These are phyloP conservation scores for Hygrocybe punicea DNA, from an alignment of 768 basidiomycete genomes.

Conservation along the genomic window DNA sequence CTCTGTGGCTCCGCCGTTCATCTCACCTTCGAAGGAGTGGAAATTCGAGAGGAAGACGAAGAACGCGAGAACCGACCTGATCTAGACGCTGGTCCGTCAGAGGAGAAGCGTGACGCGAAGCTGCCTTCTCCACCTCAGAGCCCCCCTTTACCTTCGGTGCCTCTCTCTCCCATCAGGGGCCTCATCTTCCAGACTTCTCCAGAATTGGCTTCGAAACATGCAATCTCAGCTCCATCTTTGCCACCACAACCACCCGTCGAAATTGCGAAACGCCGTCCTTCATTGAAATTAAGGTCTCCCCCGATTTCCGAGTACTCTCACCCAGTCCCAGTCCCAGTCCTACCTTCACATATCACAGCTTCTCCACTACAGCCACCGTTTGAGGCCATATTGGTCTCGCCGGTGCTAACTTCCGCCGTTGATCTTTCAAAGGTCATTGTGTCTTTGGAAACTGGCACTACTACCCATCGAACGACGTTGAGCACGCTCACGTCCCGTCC, in stretches of 20 bases:
- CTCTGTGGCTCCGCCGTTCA: slow-evolving; percentile 50
- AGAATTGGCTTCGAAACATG: not conserved
- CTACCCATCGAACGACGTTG: slow-evolving; percentile 62
- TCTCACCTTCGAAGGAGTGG: slow-evolving; percentile 32
- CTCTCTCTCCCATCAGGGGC: slow-evolving; percentile 25
- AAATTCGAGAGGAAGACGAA: slow-evolving; percentile 3
- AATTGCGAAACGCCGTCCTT: slow-evolving; percentile 30
- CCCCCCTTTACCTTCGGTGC: slow-evolving; percentile 57
- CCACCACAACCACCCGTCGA: slow-evolving; percentile 20
- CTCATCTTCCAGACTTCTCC: slow-evolving; percentile 1
- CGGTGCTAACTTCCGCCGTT: slow-evolving; percentile 44
- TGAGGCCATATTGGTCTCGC: slow-evolving; percentile 61
- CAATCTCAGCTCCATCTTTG: slow-evolving; percentile 34
- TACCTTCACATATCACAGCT: slow-evolving; percentile 44
- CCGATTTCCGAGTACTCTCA: slow-evolving; percentile 40
- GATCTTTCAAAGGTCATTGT: slow-evolving; percentile 65
- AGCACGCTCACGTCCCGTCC: slow-evolving; percentile 65
- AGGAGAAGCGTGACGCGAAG: slow-evolving; percentile 9
- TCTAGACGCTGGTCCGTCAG: not conserved
- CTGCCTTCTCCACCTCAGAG: slow-evolving; percentile 38
- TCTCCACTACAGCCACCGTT: slow-evolving; percentile 56
- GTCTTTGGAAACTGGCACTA: slow-evolving; percentile 69
- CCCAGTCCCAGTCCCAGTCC: slow-evolving; percentile 46
- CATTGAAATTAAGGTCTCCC: slow-evolving; percentile 36
- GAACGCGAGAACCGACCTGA: not conserved